These are phyloP conservation scores for Saitozyma sp. DNA, from an alignment of 768 basidiomycete genomes.

Conservation along the genomic window DNA sequence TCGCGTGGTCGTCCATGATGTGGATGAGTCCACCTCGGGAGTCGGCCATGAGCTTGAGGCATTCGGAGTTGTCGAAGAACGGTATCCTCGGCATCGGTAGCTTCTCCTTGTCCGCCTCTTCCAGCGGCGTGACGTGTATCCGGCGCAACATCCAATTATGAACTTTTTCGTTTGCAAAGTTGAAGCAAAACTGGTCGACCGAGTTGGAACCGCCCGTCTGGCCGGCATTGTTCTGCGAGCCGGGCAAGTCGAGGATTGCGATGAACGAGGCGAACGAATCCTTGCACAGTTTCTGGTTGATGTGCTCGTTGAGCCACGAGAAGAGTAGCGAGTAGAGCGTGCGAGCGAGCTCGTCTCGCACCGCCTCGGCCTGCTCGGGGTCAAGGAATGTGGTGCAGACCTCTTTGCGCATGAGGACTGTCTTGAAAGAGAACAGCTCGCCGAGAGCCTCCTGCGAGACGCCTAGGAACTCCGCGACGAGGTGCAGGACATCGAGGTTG, in stretches of 20 bases:
- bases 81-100: constrained; percentile 62
- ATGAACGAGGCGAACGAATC: constrained; percentile 88
- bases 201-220: constrained; percentile 61
- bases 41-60: constrained; percentile 79
- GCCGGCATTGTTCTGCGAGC: constrained; percentile 74
- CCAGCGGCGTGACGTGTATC: constrained; percentile 76
- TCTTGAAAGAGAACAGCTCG: constrained; percentile 81
- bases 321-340: constrained; percentile 92
- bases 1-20: constrained; percentile 96
- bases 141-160: constrained; percentile 77
- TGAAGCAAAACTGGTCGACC: constrained; percentile 93
- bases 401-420: constrained; percentile 89
- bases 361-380: constrained; percentile 86
- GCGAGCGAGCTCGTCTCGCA: constrained; percentile 90
- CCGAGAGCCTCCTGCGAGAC: constrained; percentile 66
- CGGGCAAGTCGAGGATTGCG: constrained; percentile 90
- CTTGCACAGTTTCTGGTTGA: constrained; percentile 91
- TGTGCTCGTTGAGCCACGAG: constrained; percentile 92
- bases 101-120: constrained; percentile 80
- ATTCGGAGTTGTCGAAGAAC: constrained; percentile 90
- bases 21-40: constrained; percentile 87
- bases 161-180: constrained; percentile 90
- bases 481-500: constrained; percentile 75
- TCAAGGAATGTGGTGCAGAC: constrained; percentile 96
- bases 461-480: constrained; percentile 89